phyloP scores from a whole-genome alignment of 108 stramenopile genomes.

The Nannochloropsis salina region DNA sequence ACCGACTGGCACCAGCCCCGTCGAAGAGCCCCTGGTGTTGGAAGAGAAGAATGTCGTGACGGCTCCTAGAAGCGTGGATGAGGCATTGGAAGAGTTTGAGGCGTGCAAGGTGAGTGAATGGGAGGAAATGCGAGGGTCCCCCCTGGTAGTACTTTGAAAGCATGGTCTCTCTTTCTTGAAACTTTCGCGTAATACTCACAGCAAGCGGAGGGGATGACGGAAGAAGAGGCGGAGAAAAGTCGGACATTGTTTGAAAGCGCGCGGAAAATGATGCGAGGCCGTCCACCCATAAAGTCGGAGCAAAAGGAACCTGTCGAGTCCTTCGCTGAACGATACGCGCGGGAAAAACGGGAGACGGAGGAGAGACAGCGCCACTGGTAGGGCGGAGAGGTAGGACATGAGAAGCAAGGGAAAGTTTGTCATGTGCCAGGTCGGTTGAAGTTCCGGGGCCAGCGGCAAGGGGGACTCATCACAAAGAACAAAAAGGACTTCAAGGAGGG shows the following conservation, averaged over 20 bases:
- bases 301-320: not conserved
- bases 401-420: no score
- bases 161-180: no score
- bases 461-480: no score
- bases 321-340: not conserved
- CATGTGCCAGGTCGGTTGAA: no score
- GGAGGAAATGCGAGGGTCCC: not conserved
- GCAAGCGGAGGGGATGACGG: not conserved
- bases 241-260: not conserved
- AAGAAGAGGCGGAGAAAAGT: not conserved
- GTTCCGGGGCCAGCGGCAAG: no score
- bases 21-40: not conserved
- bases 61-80: not conserved
- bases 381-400: no score
- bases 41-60: not conserved
- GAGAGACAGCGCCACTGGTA: constrained; percentile 13
- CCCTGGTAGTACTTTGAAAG: no score
- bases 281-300: not conserved
- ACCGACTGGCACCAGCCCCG: not conserved
- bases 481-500: no score
- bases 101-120: not conserved
- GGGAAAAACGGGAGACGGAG: constrained; percentile 16
- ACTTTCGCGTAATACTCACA: no score
- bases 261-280: not conserved
- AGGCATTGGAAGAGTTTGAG: not conserved